phyloP scores from a whole-genome alignment of 139 green algal genomes.

The Chlamydomonas sp. region DNA sequence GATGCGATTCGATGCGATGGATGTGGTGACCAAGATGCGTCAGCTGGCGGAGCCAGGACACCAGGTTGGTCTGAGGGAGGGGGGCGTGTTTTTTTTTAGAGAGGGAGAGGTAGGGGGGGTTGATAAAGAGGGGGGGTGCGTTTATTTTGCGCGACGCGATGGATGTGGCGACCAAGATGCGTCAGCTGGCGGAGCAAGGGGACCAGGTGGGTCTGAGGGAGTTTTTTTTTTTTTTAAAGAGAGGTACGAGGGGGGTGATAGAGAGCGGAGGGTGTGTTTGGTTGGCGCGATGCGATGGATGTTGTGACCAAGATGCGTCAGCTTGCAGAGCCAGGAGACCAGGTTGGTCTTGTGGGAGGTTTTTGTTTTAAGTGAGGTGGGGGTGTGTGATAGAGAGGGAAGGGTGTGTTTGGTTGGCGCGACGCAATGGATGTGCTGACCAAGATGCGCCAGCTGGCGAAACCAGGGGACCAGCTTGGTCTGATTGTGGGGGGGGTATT shows the following conservation, averaged over 20 bases:
- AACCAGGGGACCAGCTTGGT: conserved; percentile 81
- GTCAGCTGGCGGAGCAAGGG: no score
- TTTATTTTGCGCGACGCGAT: no score
- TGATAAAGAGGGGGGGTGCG: no score
- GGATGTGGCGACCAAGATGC: no score
- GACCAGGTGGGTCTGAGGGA: no score
- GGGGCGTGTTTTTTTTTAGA: no score
- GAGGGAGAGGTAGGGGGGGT: no score
- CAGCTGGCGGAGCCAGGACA: conserved; percentile 89
- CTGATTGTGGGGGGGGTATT: not conserved
- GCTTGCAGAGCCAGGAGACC: conserved; percentile 85
- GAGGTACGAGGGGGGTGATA: no score
- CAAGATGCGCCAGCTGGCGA: conserved; percentile 86
- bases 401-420: conserved; percentile 73
- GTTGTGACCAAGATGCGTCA: conserved; percentile 90
- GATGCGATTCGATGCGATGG: conserved; percentile 77
- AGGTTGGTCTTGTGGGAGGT: conserved; percentile 35
- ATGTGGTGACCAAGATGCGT: conserved; percentile 87
- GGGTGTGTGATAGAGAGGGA: no score
- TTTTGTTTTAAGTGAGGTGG: no score
- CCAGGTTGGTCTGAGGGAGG: conserved; percentile 41
- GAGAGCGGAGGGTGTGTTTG: conserved; percentile 62
- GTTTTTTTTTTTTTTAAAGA: no score
- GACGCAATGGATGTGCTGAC: conserved; percentile 87
- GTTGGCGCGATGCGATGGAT: conserved; percentile 86